Evolutionary conservation across 176 grass and related monocot species (phyloP).

Genomic region (Cymbopogon citratus): DNA sequence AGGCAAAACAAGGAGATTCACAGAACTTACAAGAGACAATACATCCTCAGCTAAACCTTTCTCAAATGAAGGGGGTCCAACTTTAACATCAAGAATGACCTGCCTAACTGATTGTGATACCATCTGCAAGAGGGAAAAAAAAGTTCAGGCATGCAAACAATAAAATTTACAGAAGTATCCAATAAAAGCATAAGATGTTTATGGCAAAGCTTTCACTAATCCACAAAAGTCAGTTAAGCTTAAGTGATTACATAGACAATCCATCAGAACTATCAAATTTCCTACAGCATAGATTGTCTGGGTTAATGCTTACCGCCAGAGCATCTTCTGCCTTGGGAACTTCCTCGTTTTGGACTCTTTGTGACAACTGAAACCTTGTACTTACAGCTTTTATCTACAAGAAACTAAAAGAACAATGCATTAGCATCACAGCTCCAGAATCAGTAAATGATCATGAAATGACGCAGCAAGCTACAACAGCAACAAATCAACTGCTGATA

Average conservation of each 20-base stretch:
- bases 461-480: not conserved
- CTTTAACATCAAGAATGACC: slow-evolving; percentile 90
- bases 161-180: not conserved
- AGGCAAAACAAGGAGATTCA: not conserved
- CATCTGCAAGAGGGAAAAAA: slow-evolving; percentile 48
- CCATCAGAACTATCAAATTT: not conserved
- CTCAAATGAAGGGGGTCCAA: slow-evolving; percentile 69
- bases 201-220: not conserved
- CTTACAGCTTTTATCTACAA: slow-evolving; percentile 70
- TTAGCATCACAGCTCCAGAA: slow-evolving; percentile 6
- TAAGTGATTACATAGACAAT: not conserved
- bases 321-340: slow-evolving; percentile 54
- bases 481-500: not conserved
- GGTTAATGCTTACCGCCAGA: slow-evolving; percentile 40
- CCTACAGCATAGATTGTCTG: not conserved
- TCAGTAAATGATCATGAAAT: slow-evolving; percentile 1
- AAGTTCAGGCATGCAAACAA: not conserved
- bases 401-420: slow-evolving; percentile 33
- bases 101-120: slow-evolving; percentile 58
- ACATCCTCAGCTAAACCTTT: slow-evolving; percentile 59
- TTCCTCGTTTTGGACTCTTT: slow-evolving; percentile 44
- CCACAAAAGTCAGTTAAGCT: not conserved
- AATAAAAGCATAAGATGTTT: not conserved
- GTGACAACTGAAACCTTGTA: slow-evolving; percentile 43
- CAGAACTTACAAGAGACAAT: slow-evolving; percentile 71